Evolutionary conservation across 345 rosid species (phyloP), one percentile per base, ranked within the genome.

Genomic region (Limnanthes douglasii): DNA sequence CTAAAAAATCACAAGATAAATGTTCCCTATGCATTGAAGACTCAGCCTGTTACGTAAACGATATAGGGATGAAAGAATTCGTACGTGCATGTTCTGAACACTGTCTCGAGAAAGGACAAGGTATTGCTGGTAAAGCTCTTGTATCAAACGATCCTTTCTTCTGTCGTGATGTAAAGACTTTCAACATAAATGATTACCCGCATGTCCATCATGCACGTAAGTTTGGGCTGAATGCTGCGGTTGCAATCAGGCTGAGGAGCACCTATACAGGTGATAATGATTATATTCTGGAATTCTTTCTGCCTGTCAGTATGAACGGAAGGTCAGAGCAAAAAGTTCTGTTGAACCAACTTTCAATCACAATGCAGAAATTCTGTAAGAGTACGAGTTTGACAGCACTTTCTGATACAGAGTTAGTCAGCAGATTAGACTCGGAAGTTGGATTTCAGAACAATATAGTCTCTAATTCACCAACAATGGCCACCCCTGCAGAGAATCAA

Each of bases 171-270:
- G 86, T 79, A 19, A 88, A 88, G 69, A 48, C 69, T 25, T 74
- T 73, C 41, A 55, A 79, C 51, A 72, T 88, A 52, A 42, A 41
- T 10, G 81, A 76, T 34, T 79, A 76, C 55, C 90, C 97, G 22
- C 80, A 75, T 26, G 97, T 88, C 32, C 95, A 82, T 19, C 95
- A 76, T 43, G 93, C 95, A 31, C 80, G 97, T 37, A 76, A 71
- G 53, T 73, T 63, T 56, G 73, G 88, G 15, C 58, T 88, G 35
- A 78, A 65, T 64, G 93, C 97, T 43, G 97, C 86, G 1, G 97
- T 88, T 57, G 93, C 95, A 17, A 78, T 76, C 56, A 72, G 80
- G 65, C 68, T 88, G 17, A 72, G 86, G 59, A 88, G 97, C 37
- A 88, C 81, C 11, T 48, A 60, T 42, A 88, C 95, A 2, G 84